A percentile compares a stretch with the other conserved stretches of the same genome.
phyloP scores from a whole-genome alignment of 768 basidiomycete species.

The Amanita polypyramis region DNA sequence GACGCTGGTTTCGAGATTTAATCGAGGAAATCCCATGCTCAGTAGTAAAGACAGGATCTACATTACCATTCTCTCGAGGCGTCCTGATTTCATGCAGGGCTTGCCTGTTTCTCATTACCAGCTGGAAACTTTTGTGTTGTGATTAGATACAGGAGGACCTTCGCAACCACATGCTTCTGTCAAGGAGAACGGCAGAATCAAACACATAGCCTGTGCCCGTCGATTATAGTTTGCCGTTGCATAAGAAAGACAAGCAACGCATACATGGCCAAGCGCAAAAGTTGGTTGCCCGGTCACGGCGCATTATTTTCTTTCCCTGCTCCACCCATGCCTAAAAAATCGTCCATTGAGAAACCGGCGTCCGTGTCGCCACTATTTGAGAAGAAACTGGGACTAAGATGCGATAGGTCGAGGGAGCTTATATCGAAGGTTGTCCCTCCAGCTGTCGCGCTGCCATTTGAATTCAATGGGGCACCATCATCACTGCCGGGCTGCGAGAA shows the following conservation, averaged over 20 bases:
- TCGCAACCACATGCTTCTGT: too few relatives aligned
- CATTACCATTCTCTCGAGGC: too few relatives aligned
- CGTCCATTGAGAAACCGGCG: slow-evolving; percentile 36
- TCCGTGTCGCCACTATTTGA: slow-evolving; percentile 24
- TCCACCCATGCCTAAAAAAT: slow-evolving; percentile 35
- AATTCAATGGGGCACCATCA: slow-evolving; percentile 10
- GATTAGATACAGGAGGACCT: too few relatives aligned
- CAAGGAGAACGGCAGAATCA: too few relatives aligned
- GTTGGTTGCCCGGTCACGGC: neutral
- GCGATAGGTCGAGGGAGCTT: slow-evolving; percentile 33
- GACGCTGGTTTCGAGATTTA: neutral
- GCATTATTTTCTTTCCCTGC: slow-evolving; percentile 9
- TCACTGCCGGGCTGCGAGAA: slow-evolving; percentile 19
- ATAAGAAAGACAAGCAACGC: too few relatives aligned
- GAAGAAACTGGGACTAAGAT: slow-evolving; percentile 34
- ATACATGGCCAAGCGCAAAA: too few relatives aligned
- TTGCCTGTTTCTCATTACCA: too few relatives aligned
- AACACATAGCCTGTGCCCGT: too few relatives aligned
- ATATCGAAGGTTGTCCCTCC: slow-evolving; percentile 34
- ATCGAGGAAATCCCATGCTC: neutral
- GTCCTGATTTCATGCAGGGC: too few relatives aligned
- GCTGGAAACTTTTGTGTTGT: too few relatives aligned
- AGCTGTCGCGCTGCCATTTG: slow-evolving; percentile 16
- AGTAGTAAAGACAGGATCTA: neutral
- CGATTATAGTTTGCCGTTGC: too few relatives aligned